A percentile compares a stretch with the other conserved stretches of the same genome.
phyloP scores from a whole-genome alignment of 1,284 basidiomycete genomes.

The Tylopilus sp. region DNA sequence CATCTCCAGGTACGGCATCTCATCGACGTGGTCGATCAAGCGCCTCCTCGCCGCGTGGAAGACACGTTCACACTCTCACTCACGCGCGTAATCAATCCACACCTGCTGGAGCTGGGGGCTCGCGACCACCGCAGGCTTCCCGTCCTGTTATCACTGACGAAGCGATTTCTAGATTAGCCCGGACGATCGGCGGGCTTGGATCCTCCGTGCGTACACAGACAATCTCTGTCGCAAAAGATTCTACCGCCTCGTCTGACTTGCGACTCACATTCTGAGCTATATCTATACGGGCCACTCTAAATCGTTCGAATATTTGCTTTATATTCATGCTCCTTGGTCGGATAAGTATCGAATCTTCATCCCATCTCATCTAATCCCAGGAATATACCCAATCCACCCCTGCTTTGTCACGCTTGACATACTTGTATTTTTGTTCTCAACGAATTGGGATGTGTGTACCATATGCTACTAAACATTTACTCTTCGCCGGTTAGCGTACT shows the following conservation, averaged over 20 bases:
- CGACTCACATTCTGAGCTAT: constrained; percentile 11
- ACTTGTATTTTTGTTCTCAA: constrained; percentile 23
- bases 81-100: constrained; percentile 64
- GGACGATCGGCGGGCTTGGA: constrained; percentile 49
- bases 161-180: constrained; percentile 59
- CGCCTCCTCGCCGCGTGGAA: constrained; percentile 39
- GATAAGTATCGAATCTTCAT: constrained; percentile 18
- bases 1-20: constrained; percentile 22
- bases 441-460: constrained; percentile 19
- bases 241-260: constrained; percentile 23
- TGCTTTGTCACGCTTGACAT: constrained; percentile 15
- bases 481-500: constrained; percentile 5
- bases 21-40: constrained; percentile 40
- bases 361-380: constrained; percentile 14
- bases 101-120: constrained; percentile 37
- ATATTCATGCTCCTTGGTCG: constrained; percentile 16
- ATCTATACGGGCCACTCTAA: constrained; percentile 14
- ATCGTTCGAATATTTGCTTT: constrained; percentile 12
- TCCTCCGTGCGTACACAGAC: constrained; percentile 27
- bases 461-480: constrained; percentile 18
- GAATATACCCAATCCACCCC: constrained; percentile 26
- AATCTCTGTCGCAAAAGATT: constrained; percentile 28
- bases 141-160: constrained; percentile 66
- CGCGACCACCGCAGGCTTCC: constrained; percentile 44
- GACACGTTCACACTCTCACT: constrained; percentile 23